Base-by-base conservation (phyloP, 1,284 basidiomycete genomes). In the Puccinia hordei region DNA sequence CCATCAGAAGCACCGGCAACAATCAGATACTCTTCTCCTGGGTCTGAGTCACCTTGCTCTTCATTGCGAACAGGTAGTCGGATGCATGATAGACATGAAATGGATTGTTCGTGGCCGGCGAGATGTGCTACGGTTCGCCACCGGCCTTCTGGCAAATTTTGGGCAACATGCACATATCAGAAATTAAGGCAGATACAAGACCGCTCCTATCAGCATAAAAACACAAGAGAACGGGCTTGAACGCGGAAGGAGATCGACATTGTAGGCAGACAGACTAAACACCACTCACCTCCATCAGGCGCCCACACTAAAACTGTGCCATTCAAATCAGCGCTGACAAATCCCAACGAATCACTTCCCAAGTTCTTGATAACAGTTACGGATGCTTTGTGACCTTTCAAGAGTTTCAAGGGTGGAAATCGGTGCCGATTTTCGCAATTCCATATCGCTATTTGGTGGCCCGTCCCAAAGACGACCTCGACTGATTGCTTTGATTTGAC, bases 361-460 rank as follows among this genome's bases (percentile, higher is more conserved):
- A 79, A 51, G 6, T 49, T 55, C 59, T 79, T 79, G 49, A 79
- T 68, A 5, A 61, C 76, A 17, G 66, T 72, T 22, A 79, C 55
- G 30, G n/a, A 38, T 27, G 22, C n/a, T 19, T 65, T 27, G 57
- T 79, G 76, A 27, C 51, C 76, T 61, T 71, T 46, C n/a, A 71
- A 79, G n/a, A 69, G 53, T 9, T 71, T 72, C 38, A 72, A 51
- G 3, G 65, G 51, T 27, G 27, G 51, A 41, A 61, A 79, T 19
- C 46, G 24, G 63, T 27, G 12, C 30, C 15, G 49, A 61, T 22
- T 71, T 38, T 27, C 15, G 51, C 53, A 69, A 41, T 55, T 41
- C 76, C 76, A 79, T 41, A 71, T 72, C 15, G 76, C 76, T 57
- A 79, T 69, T 24, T 71, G 76, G 13, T 35, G 55, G n/a, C 76